Conservation (phyloP, 2,329 filamentous ascomycete genomes). For the Neonectria faginata region DNA sequence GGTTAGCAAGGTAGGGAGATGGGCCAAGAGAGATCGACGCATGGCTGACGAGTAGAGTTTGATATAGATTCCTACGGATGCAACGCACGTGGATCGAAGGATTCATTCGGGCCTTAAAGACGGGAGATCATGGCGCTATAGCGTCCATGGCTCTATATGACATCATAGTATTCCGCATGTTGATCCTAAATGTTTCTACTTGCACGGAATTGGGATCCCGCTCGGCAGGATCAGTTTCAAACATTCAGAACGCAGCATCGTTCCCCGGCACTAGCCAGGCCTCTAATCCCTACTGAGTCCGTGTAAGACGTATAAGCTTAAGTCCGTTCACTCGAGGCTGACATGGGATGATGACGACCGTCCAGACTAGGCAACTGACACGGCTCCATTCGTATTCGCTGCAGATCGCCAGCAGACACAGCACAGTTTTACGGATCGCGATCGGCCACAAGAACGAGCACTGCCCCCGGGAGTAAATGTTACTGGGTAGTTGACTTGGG, state of each 20-base stretch:
- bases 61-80: neutral
- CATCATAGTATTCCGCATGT: neutral
- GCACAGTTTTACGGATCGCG: neutral
- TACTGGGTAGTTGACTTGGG: neutral
- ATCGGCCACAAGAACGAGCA: neutral
- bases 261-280: neutral
- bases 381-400: neutral
- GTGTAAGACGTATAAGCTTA: neutral
- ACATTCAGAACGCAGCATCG: neutral
- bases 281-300: neutral
- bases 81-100: neutral
- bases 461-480: neutral
- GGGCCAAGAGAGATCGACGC: conserved; percentile 29
- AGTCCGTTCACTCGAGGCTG: neutral
- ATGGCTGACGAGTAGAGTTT: neutral
- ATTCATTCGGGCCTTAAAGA: neutral
- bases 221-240: neutral
- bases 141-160: neutral
- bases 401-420: neutral
- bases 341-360: neutral
- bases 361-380: neutral
- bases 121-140: neutral
- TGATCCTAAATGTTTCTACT: conserved; percentile 1
- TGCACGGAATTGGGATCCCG: neutral
- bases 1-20: neutral